Percentiles rank a stretch among this genome's conserved stretches.
These are phyloP conservation scores for Thielaviopsis punctulata DNA, from an alignment of 2,329 filamentous ascomycete species.

Conservation along the genomic window DNA sequence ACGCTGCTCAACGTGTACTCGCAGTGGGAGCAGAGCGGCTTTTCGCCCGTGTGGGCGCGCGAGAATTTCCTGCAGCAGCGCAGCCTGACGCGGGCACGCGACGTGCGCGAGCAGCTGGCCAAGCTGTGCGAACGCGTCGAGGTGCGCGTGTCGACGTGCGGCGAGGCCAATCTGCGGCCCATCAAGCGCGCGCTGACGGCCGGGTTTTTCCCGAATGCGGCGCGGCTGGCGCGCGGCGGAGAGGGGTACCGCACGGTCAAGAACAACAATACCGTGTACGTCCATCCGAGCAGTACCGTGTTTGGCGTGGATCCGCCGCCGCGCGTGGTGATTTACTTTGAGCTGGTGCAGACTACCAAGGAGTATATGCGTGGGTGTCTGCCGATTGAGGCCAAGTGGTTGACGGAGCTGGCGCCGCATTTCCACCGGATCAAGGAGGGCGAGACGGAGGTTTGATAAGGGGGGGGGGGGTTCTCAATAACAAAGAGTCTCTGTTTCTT, in stretches of 20 bases:
- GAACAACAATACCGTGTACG: slow-evolving; percentile 70
- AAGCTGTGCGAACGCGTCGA: slow-evolving; percentile 91
- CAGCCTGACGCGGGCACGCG: slow-evolving; percentile 70
- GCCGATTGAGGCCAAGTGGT: slow-evolving; percentile 69
- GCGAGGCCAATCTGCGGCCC: slow-evolving; percentile 48
- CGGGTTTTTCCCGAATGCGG: slow-evolving; percentile 89
- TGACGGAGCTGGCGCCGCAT: slow-evolving; percentile 81
- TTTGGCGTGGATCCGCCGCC: slow-evolving; percentile 58
- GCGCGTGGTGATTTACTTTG: slow-evolving; percentile 77
- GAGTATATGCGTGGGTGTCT: slow-evolving; percentile 86
- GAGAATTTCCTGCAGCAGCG: slow-evolving; percentile 93
- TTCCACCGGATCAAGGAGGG: slow-evolving; percentile 87
- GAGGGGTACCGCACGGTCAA: slow-evolving; percentile 85
- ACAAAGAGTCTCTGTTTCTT: slow-evolving; percentile 10
- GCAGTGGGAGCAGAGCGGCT: slow-evolving; percentile 87
- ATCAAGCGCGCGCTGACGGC: slow-evolving; percentile 80
- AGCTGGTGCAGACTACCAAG: slow-evolving; percentile 66
- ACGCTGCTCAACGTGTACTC: slow-evolving; percentile 88
- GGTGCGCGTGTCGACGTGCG: slow-evolving; percentile 52
- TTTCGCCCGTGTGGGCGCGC: slow-evolving; percentile 67
- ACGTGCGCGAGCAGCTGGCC: slow-evolving; percentile 80
- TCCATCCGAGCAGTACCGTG: slow-evolving; percentile 78
- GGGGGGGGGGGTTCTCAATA: slow-evolving; percentile 22
- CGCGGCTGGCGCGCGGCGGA: slow-evolving; percentile 64
- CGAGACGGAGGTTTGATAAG: slow-evolving; percentile 59